Percentiles rank a stretch among this genome's conserved stretches.
phyloP scores from a whole-genome alignment of 2,329 filamentous ascomycete genomes.

The Penicillium crustosum region DNA sequence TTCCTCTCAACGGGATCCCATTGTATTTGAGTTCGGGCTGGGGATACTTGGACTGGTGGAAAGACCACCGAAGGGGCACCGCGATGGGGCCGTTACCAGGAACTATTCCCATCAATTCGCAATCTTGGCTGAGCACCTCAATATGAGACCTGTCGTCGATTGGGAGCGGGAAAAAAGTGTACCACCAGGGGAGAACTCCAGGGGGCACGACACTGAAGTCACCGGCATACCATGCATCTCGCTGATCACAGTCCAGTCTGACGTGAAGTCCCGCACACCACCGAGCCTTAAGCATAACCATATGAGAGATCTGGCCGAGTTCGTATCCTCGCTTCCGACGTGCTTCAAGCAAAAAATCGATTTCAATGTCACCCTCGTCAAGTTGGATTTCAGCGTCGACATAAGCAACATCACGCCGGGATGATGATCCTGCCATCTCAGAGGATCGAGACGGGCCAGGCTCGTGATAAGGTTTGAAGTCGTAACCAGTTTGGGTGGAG shows the following conservation, averaged over 20 bases:
- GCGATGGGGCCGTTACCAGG: neutral
- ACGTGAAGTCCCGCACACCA: neutral
- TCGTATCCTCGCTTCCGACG: slow-evolving; percentile 2
- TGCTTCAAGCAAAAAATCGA: neutral
- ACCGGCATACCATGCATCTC: neutral
- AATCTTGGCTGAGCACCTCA: slow-evolving; percentile 5
- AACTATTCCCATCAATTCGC: neutral
- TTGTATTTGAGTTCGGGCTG: slow-evolving; percentile 8
- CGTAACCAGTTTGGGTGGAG: slow-evolving; percentile 36
- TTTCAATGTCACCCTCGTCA: neutral
- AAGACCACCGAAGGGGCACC: slow-evolving; percentile 8
- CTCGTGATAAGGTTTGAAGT: slow-evolving; percentile 33
- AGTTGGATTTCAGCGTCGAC: slow-evolving; percentile 1
- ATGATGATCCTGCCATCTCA: neutral
- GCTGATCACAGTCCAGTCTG: neutral
- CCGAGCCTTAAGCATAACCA: neutral
- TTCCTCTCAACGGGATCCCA: slow-evolving; percentile 4
- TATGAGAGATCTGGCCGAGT: neutral
- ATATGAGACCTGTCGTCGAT: slow-evolving; percentile 3
- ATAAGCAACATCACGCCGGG: neutral
- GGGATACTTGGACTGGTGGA: slow-evolving; percentile 15
- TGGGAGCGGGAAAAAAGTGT: neutral
- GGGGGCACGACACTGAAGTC: slow-evolving; percentile 1
- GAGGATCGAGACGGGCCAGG: slow-evolving; percentile 15
- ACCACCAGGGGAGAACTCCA: slow-evolving; percentile 9